Conservation (phyloP, 2,329 filamentous ascomycete species). For the Pseudophaeomoniella oleicola region DNA sequence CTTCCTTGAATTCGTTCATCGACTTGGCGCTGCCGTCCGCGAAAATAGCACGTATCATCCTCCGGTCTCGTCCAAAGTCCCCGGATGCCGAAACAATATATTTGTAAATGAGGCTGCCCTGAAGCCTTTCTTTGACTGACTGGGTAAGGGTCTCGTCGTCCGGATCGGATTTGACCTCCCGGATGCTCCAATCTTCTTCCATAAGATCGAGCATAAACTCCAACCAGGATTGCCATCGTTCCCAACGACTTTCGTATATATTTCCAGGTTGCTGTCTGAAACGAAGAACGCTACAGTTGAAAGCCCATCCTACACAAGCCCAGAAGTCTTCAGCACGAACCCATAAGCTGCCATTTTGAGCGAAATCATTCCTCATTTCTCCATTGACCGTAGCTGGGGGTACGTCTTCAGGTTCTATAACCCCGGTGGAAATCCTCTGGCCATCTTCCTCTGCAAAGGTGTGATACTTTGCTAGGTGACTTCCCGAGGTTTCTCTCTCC, state of each 20-base stretch:
- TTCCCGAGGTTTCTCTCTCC: slow-evolving; percentile 4
- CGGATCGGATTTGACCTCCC: slow-evolving; percentile 3
- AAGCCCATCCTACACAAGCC: slow-evolving; percentile 77
- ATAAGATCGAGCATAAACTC: slow-evolving; percentile 46
- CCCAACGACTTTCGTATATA: slow-evolving; percentile 48
- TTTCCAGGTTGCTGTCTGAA: slow-evolving; percentile 29
- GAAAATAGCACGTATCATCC: slow-evolving; percentile 31
- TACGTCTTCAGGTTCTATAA: slow-evolving; percentile 10
- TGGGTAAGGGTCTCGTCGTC: slow-evolving; percentile 2
- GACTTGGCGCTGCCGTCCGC: slow-evolving; percentile 24
- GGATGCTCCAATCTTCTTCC: slow-evolving; percentile 26
- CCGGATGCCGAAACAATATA: slow-evolving; percentile 21
- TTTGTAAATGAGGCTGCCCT: slow-evolving; percentile 26
- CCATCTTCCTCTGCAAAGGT: slow-evolving; percentile 3
- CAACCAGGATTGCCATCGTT: slow-evolving; percentile 67
- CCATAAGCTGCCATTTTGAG: slow-evolving; percentile 55
- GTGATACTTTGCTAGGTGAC: background rate
- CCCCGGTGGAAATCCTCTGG: too few species aligned
- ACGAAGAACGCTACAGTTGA: slow-evolving; percentile 67
- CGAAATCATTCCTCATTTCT: slow-evolving; percentile 44
- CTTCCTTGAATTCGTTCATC: slow-evolving; percentile 26
- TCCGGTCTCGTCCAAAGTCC: slow-evolving; percentile 20
- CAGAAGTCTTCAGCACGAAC: slow-evolving; percentile 73
- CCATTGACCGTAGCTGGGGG: slow-evolving; percentile 26
- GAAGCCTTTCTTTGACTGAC: slow-evolving; percentile 10